A percentile compares a stretch with the other conserved stretches of the same genome.
phyloP scores from a whole-genome alignment of 371 early-diverging fungal genomes.

The Parasitella parasitica region DNA sequence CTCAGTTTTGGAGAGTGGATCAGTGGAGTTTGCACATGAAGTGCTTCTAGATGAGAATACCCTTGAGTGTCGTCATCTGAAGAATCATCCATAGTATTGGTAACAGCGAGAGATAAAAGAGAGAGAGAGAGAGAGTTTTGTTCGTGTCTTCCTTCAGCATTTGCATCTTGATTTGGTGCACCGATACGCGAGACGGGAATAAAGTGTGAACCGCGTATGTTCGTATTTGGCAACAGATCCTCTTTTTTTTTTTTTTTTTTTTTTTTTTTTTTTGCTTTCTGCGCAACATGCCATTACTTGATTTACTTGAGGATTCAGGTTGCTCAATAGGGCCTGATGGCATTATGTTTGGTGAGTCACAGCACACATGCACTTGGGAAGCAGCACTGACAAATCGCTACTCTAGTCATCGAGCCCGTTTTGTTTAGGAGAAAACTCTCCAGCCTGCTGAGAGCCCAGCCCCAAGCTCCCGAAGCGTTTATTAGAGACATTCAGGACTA shows the following conservation, averaged over 20 bases:
- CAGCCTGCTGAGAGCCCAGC: constrained; percentile 26
- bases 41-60: constrained; percentile 22
- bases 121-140: neutral
- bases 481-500: constrained; percentile 27
- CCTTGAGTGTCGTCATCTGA: constrained; percentile 42
- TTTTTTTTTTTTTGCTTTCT: neutral
- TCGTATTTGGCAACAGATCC: too few species aligned
- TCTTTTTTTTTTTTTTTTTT: neutral
- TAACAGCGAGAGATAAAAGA: neutral
- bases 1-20: constrained; percentile 46
- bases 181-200: neutral
- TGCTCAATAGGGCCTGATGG: constrained; percentile 3
- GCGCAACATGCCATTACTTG: constrained; percentile 8
- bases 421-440: constrained; percentile 36
- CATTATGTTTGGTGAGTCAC: constrained; percentile 5
- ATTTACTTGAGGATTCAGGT: constrained; percentile 15
- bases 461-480: constrained; percentile 21
- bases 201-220: neutral
- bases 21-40: constrained; percentile 50
- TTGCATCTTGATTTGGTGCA: neutral
- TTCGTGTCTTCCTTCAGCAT: neutral
- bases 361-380: too few species aligned
- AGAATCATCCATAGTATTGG: constrained; percentile 31
- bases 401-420: constrained; percentile 17
- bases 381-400: neutral